Base-by-base conservation (phyloP, 805 yeast genomes). In the Candida anglica region DNA sequence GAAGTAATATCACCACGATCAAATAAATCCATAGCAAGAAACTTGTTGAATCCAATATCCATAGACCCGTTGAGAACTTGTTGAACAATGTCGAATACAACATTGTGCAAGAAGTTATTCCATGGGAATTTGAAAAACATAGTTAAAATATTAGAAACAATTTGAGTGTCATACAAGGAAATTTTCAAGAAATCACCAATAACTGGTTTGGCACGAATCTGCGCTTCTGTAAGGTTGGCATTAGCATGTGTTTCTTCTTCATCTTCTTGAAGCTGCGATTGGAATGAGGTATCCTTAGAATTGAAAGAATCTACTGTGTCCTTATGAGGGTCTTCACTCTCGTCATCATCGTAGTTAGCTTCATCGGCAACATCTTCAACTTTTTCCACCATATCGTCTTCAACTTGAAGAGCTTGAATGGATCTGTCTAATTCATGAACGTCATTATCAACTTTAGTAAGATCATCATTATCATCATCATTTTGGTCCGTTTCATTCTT, bases 21-120 rank as follows among this genome's bases (percentile, higher is more conserved):
- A 55, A 85, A 79, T 34, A 85, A 60, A 46, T 86, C 91, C 33
- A 63, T 63, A 15, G 72, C 69, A 40, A 67, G 48, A 33, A 60
- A 66, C 46, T 64, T 65, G 48, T 67, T 67, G 52, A 64, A 66
- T n/a, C 72, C 72, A 50, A 67, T 66, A 32, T 66, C 72, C 71
- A 67, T 67, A 6, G 69, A 62, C 6, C 73, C 73, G 44, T 67
- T 66, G 38, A 67, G 51, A 2, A 67, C 69, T 47, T 67, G 73
- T 40, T 67, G 73, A 17, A 67, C 72, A 30, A 67, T 63, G 41
- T 67, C 73, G 44, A 67, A 67, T 8, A 67, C 72, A 13, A 67
- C 73, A 36, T 67, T 67, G 50, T 67, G 73, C 30, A 66, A 53
- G 38, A 67, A 67, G 40, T 67, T 67, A 45, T 67, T 67, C 73